Percentiles rank a stretch among this genome's conserved stretches.
Conservation (phyloP, 805 yeast genomes). For the Metschnikowia cubensis region DNA sequence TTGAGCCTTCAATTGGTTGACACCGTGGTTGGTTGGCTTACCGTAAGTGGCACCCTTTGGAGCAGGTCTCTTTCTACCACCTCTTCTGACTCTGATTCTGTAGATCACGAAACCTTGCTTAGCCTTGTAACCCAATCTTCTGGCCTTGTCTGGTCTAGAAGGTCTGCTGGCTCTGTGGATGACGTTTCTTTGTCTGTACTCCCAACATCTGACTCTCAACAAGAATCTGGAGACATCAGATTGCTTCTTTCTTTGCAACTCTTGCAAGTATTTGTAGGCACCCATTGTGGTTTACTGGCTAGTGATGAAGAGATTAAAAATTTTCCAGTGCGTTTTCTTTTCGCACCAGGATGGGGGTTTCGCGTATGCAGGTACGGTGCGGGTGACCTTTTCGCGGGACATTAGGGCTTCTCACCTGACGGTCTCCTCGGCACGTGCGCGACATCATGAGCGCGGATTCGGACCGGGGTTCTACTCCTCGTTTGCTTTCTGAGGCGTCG, state of each 20-base stretch:
- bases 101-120: slow-evolving; percentile 98
- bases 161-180: slow-evolving; percentile 99
- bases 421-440: not conserved
- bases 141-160: slow-evolving; percentile 99
- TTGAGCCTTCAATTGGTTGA: slow-evolving; percentile 98
- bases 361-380: slow-evolving; percentile 1
- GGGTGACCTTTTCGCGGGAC: not conserved
- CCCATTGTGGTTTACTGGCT: slow-evolving; percentile 60
- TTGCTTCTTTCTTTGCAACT: slow-evolving; percentile 99
- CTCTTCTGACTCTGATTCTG: slow-evolving; percentile 99
- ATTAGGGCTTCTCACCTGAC: slow-evolving; percentile 4
- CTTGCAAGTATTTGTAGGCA: slow-evolving; percentile 99
- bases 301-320: not conserved
- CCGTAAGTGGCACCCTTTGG: slow-evolving; percentile 99
- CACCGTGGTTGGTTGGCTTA: slow-evolving; percentile 99
- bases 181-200: slow-evolving; percentile 98
- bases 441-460: not conserved
- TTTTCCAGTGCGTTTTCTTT: not conserved
- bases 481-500: not conserved
- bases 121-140: slow-evolving; percentile 99
- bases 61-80: slow-evolving; percentile 99
- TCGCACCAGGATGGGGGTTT: slow-evolving; percentile 1
- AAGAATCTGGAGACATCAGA: slow-evolving; percentile 98
- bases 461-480: not conserved
- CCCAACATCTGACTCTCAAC: slow-evolving; percentile 99